These are phyloP conservation scores for Amanita rubescens DNA, from an alignment of 768 basidiomycete genomes.

Conservation along the genomic window DNA sequence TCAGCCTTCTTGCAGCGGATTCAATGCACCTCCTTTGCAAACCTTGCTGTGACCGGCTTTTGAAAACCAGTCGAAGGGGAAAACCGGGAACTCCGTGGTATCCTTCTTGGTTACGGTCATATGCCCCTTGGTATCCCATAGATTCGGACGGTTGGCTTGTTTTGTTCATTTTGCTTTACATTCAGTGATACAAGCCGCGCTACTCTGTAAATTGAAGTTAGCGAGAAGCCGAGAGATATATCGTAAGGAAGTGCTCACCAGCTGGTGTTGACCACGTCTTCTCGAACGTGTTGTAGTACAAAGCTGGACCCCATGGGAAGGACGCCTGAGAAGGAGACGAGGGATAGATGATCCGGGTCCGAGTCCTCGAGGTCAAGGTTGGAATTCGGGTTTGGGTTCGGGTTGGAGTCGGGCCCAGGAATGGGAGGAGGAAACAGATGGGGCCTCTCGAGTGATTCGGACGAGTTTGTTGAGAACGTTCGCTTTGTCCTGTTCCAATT, in stretches of 20 bases:
- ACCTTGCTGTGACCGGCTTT: conserved; percentile 86
- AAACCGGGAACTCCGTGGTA: conserved; percentile 93
- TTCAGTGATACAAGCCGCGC: conserved; percentile 76
- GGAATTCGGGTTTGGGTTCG: too few species aligned
- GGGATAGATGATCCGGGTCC: too few species aligned
- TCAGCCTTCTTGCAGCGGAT: conserved; percentile 87
- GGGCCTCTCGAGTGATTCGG: too few species aligned
- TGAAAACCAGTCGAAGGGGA: conserved; percentile 99
- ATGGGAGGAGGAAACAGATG: too few species aligned
- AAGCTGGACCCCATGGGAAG: too few species aligned
- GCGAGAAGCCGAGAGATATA: not conserved
- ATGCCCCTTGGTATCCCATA: conserved; percentile 89
- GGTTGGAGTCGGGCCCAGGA: too few species aligned
- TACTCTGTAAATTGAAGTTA: conserved; percentile 49
- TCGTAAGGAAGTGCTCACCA: conserved; percentile 38
- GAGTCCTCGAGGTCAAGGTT: too few species aligned
- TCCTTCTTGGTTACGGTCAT: conserved; percentile 95
- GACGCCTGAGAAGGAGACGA: too few species aligned
- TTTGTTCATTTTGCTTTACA: conserved; percentile 81
- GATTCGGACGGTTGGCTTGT: conserved; percentile 66
- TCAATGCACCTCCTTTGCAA: conserved; percentile 80
- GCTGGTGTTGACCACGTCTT: conserved; percentile 83
- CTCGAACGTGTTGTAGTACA: conserved; percentile 81
- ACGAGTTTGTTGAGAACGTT: too few species aligned
- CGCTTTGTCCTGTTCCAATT: too few species aligned